Evolutionary conservation across 352 stramenopile genomes (phyloP), one percentile per base, ranked within the genome.

Genomic region (Pythium grandisporangium): DNA sequence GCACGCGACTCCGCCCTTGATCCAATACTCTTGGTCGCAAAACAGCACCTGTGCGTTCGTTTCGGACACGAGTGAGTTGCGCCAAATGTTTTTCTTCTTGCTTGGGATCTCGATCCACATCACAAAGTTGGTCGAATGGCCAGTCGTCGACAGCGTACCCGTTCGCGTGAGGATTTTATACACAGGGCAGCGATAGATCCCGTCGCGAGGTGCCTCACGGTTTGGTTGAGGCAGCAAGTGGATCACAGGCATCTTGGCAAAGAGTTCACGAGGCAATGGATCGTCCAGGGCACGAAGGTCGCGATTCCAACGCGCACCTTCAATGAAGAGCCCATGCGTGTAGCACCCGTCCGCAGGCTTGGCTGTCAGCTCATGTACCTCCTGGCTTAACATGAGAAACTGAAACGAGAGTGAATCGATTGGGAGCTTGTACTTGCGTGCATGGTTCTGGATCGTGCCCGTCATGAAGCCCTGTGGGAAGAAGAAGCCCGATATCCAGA

Each of bases 71-170:
- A 88, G 58, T 23, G 49, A 66, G 27, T 69, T 81, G 25, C 70
- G 67, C 63, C 36, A 70, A 69, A 55, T 68, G 51, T 48, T 78
- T 73, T 58, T 51, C 37, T 84, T 81, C 51, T 72, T 78, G 16
- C 71, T 79, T 25, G 94, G 94, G 13, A 98, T 76, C 40, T 98
- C 91, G 50, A 98, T 95, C 94, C 93, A 98, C 55, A 97, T 96
- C 44, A 98, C 83, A 65, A 98, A 98, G 71, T 98, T 98, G 20
- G 94, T 98, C 25, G 82, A 96, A 58, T 98, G 94, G 30, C 94
- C 94, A 0, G 94, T 98, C 13, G 94, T 98, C 2, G 88, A 96
- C 12, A 98, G 61, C 27, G 87, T 97, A 22, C 93, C 93, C 40
- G 83, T 62, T 20, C 85, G 68, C 19, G 71, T 90, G 26, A 96